These are phyloP conservation scores for Neurospora hispaniola DNA, from an alignment of 495 filamentous ascomycete species.

Conservation along the genomic window DNA sequence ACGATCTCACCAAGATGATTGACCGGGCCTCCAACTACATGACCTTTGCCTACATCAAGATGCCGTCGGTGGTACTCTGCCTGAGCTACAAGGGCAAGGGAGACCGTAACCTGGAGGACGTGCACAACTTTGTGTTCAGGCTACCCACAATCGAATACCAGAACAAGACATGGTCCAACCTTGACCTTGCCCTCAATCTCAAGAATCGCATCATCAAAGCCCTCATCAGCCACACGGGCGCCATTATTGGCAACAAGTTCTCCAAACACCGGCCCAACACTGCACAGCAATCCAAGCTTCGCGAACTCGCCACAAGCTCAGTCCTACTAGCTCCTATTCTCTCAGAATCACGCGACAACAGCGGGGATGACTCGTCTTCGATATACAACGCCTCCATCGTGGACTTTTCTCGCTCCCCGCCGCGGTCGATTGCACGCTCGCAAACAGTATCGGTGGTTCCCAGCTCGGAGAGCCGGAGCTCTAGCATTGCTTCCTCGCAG, in stretches of 20 bases:
- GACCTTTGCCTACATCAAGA: conserved; percentile 90
- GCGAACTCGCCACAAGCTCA: conserved; percentile 64
- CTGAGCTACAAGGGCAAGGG: conserved; percentile 94
- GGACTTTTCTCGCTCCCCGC: conserved; percentile 41
- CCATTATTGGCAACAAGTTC: conserved; percentile 96
- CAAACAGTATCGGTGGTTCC: conserved; percentile 29
- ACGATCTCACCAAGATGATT: conserved; percentile 98
- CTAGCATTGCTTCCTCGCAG: conserved; percentile 32
- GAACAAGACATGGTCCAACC: conserved; percentile 98
- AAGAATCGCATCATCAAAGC: conserved; percentile 93
- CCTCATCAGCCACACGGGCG: conserved; percentile 86
- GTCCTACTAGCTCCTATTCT: conserved; percentile 32
- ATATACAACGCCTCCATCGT: conserved; percentile 35
- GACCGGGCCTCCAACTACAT: conserved; percentile 91
- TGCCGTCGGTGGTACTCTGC: conserved; percentile 88
- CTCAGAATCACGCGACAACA: conserved; percentile 30
- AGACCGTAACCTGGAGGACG: conserved; percentile 88
- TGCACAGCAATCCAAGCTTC: conserved; percentile 64
- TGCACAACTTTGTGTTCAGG: conserved; percentile 95
- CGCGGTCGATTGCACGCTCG: conserved; percentile 29
- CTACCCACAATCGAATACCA: conserved; percentile 89
- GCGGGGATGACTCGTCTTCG: conserved; percentile 40
- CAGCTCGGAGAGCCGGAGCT: conserved; percentile 32
- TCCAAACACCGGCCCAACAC: conserved; percentile 72
- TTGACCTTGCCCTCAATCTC: conserved; percentile 81